These are phyloP conservation scores for Aspergillus viridinutans DNA, from an alignment of 2,329 filamentous ascomycete species.

Conservation along the genomic window DNA sequence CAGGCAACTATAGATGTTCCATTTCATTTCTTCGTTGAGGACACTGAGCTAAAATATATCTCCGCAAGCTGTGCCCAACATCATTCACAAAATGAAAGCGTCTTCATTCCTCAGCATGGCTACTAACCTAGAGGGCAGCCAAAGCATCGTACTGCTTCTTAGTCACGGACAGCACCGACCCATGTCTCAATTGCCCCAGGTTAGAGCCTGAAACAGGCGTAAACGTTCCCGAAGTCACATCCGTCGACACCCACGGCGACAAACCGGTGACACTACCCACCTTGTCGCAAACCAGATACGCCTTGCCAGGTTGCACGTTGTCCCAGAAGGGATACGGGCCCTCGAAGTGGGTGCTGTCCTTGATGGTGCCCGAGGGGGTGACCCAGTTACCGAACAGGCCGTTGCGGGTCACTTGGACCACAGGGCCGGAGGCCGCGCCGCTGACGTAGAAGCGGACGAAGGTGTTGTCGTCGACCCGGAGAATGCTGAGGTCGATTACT, in stretches of 20 bases:
- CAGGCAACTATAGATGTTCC: too few relatives aligned
- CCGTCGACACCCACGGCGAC: slow-evolving; percentile 6
- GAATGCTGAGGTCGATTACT: slow-evolving; percentile 10
- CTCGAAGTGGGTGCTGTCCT: slow-evolving; percentile 8
- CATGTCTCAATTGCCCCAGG: slow-evolving; percentile 10
- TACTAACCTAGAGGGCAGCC: slow-evolving; percentile 32
- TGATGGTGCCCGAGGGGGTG: not conserved
- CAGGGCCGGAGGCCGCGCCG: slow-evolving; percentile 1
- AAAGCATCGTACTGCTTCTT: slow-evolving; percentile 12
- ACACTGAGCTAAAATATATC: too few relatives aligned
- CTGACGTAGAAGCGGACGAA: slow-evolving; percentile 10
- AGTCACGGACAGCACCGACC: slow-evolving; percentile 8
- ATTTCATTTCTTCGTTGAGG: too few relatives aligned
- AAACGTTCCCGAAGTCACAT: slow-evolving; percentile 5
- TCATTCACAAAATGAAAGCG: too few relatives aligned
- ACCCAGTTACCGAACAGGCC: slow-evolving; percentile 12
- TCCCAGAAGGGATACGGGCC: slow-evolving; percentile 14
- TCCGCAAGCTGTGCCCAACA: too few relatives aligned
- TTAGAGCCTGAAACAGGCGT: not conserved
- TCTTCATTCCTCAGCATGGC: not conserved
- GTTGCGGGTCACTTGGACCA: slow-evolving; percentile 8
- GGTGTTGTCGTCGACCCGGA: slow-evolving; percentile 3
- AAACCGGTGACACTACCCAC: slow-evolving; percentile 9
- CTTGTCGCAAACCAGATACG: slow-evolving; percentile 7
- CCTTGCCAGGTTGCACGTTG: slow-evolving; percentile 6